Percentiles rank a stretch among this genome's conserved stretches.
These are phyloP conservation scores for Pyracantha coccinea DNA, from an alignment of 331 rosid genomes.

Conservation along the genomic window DNA sequence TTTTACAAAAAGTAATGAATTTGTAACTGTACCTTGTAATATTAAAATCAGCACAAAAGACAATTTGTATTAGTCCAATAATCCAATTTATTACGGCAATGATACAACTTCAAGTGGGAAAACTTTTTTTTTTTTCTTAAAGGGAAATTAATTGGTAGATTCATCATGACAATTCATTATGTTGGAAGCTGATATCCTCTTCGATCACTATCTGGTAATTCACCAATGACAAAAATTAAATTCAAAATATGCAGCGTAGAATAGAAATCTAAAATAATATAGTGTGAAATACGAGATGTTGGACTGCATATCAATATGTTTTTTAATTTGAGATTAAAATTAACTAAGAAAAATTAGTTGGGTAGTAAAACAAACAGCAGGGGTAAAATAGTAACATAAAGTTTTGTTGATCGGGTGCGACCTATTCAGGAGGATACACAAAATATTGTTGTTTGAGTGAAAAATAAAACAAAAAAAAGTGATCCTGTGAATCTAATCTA, in stretches of 20 bases:
- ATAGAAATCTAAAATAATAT: too few relatives aligned
- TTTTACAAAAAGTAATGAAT: background rate
- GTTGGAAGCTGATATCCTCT: rapidly evolving
- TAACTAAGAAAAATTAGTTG: background rate
- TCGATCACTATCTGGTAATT: too few relatives aligned
- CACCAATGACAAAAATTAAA: rapidly evolving
- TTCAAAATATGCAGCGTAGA: rapidly evolving
- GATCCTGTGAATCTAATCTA: background rate
- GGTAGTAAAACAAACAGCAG: background rate
- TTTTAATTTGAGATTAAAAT: too few relatives aligned
- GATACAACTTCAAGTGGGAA: too few relatives aligned
- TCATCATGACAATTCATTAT: too few relatives aligned
- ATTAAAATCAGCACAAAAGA: background rate
- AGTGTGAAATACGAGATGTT: too few relatives aligned
- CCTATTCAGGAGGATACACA: background rate
- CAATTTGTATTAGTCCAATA: background rate
- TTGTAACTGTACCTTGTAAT: background rate
- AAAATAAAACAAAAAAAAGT: background rate
- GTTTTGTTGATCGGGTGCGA: background rate
- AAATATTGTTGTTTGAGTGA: background rate
- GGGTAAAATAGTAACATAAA: too few relatives aligned
- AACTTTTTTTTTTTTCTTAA: too few relatives aligned
- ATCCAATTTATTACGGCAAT: too few relatives aligned
- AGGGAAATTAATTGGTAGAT: too few relatives aligned
- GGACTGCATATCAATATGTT: too few relatives aligned